Evolutionary conservation across 176 grass and related monocot genomes (phyloP), one percentile per base, ranked within the genome.

Genomic region (Cenchrus fungigraminus): DNA sequence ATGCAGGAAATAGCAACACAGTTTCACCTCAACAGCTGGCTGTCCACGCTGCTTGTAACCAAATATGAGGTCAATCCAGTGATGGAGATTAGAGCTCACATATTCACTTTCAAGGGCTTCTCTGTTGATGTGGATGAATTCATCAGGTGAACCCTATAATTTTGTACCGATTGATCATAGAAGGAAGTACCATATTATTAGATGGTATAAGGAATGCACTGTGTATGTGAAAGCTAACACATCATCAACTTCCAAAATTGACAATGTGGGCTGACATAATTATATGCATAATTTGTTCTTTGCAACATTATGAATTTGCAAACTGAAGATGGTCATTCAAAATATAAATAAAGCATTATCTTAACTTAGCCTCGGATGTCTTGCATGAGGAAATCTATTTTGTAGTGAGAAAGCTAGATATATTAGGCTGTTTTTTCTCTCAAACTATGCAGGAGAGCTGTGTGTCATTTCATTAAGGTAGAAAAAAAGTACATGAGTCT

Each of bases 101-200:
- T 93, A 98, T 87, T 98, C 96, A 90, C 96, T 98, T 95, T 98
- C 96, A 77, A 98, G 91, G 81, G 96, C 96, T 87, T 98, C 93
- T 67, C 96, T 79, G 68, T 94, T 98, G 74, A 92, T 91, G 71
- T 90, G 87, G 78, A 98, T 98, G 73, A 98, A 98, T 85, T 98
- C 93, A 79, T 95, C 93, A 37, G 93, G 84, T 52, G 91, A 98
- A 75, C 85, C 91, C 95, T 98, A 76, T 43, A 86, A 62, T 65
- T 83, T 86, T 83, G 52, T 78, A 63, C 54, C 6, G 50, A 54
- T 82, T 77, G 63, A 83, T 54, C 49, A 64, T 79, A 45, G 54
- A 62, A 31, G 28, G 16, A 86, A 86, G 56, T 54, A 78, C 57
- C 66, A 78, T 29, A n/a, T 55, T 71, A 70, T 55, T 71, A 70